Evolutionary conservation across 768 basidiomycete species (phyloP), one percentile per base, ranked within the genome.

Genomic region (Neoboletus magnificus): DNA sequence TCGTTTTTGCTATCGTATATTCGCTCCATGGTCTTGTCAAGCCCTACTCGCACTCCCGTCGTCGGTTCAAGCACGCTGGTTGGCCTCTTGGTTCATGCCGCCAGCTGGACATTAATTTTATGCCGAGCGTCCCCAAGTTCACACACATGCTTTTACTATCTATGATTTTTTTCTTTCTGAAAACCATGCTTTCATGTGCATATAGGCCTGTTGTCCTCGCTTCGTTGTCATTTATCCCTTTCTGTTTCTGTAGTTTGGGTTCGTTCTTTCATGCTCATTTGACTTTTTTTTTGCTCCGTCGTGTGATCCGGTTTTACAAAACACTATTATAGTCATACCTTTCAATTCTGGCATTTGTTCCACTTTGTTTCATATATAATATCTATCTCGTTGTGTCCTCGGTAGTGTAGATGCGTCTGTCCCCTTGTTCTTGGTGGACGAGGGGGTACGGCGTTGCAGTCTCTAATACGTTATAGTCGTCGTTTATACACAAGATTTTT

Each of bases 391-490:
- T 30, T 55, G 61, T 62, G 54, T 52, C 55, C 23, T 32, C 35
- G 18, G 51, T 70, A 72, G 59, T 64, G 64, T 70, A 72, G 64
- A 72, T 64, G 18, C 58, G 57, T 50, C 49, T 29, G 55, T 59
- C 39, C 40, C 16, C 2, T 47, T 18, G 27, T 52, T 52, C 59
- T 36, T 30, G 29, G 46, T 39, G 56, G 52, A 36, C 25, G 39
- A 25, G 30, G 40, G 15, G 32, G 22, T 20, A 40, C 20, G 57
- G 56, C 48, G 62, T 51, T 58, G 66, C 57, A 55, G 51, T 68
- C 57, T 64, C 66, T 72, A 72, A 72, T 70, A 70, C 63, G 23
- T 72, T 69, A 72, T 72, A 69, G 60, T 69, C 63, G 36, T 71
- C 58, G 63, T 70, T 69, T 69, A 71, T 72, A 68, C 59, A 46